Conservation (phyloP, 2,329 filamentous ascomycete genomes). For the Clonostachys byssicola region DNA sequence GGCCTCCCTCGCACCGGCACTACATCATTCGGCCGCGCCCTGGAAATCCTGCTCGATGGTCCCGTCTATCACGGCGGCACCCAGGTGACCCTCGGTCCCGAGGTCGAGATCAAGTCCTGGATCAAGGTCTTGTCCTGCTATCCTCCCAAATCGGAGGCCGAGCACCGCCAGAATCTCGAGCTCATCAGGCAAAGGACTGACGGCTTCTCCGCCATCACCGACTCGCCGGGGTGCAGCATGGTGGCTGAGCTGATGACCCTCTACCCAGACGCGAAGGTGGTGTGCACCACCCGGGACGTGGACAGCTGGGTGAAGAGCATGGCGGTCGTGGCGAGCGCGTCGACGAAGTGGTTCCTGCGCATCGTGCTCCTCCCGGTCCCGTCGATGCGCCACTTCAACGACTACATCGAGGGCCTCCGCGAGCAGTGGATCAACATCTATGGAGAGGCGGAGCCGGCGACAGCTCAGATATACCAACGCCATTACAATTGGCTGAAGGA, state of each 20-base stretch:
- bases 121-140: constrained; percentile 12
- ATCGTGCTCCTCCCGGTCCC: no score
- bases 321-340: constrained; percentile 7
- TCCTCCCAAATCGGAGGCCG: constrained; percentile 3
- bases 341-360: no score
- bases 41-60: constrained; percentile 39
- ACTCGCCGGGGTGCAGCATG: constrained; percentile 33
- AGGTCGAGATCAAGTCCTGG: constrained; percentile 17
- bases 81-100: constrained; percentile 19
- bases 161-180: constrained; percentile 13
- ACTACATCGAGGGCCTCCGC: no score
- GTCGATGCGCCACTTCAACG: no score
- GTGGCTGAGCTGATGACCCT: constrained; percentile 38
- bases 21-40: constrained; percentile 40
- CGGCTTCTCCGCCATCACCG: constrained; percentile 41
- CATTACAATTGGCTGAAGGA: no score
- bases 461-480: no score
- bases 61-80: constrained; percentile 46
- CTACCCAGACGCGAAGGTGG: constrained; percentile 43
- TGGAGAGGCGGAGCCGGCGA: no score
- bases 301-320: constrained; percentile 27
- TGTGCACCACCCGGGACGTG: constrained; percentile 30
- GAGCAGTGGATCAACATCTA: no score
- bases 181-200: constrained; percentile 26
- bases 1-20: constrained; percentile 43